phyloP scores from a whole-genome alignment of 768 basidiomycete genomes.

The Infundibulicybe gibba region DNA sequence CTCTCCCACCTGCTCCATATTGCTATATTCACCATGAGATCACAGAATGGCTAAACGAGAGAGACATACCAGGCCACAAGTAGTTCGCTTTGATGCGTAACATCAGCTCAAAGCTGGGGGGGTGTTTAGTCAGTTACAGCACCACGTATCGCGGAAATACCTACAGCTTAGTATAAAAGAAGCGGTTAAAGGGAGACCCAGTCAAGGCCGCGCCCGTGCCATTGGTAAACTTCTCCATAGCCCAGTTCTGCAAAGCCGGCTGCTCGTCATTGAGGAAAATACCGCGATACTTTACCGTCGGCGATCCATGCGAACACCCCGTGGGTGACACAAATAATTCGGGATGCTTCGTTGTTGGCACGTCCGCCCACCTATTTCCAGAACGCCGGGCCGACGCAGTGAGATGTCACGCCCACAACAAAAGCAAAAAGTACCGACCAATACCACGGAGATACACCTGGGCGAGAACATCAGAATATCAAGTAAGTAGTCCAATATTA shows the following conservation, averaged over 20 bases:
- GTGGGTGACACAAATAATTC: constrained; percentile 41
- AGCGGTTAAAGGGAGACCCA: constrained; percentile 57
- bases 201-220: constrained; percentile 47
- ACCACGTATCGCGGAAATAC: constrained; percentile 10
- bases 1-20: constrained; percentile 36
- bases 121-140: neutral
- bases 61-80: constrained; percentile 57
- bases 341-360: constrained; percentile 50
- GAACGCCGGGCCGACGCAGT: neutral
- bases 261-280: constrained; percentile 79
- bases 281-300: constrained; percentile 68
- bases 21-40: constrained; percentile 17
- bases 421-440: constrained; percentile 35
- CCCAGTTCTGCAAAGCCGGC: constrained; percentile 71
- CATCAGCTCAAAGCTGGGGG: constrained; percentile 57
- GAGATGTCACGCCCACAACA: neutral
- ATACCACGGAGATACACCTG: constrained; percentile 69
- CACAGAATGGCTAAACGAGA: neutral
- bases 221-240: constrained; percentile 63
- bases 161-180: constrained; percentile 55
- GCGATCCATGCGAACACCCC: constrained; percentile 55
- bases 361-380: constrained; percentile 68
- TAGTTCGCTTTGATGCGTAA: constrained; percentile 67
- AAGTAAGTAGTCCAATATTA: neutral
- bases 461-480: constrained; percentile 1